phyloP scores from a whole-genome alignment of 768 basidiomycete species.

The Suillus luteus region DNA sequence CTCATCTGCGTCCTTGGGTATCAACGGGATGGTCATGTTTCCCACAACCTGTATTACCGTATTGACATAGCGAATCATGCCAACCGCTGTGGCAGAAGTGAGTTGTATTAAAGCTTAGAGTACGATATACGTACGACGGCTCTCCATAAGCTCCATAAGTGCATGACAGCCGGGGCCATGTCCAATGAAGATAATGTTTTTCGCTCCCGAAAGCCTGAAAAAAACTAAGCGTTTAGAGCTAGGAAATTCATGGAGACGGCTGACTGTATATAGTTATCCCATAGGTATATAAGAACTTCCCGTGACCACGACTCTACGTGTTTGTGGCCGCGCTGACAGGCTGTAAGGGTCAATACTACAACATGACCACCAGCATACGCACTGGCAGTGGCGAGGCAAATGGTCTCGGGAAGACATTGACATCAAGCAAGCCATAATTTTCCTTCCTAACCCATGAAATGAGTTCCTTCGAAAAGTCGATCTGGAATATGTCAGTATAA shows the following conservation, averaged over 20 bases:
- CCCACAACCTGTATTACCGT: slow-evolving; percentile 82
- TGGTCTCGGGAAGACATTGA: slow-evolving; percentile 79
- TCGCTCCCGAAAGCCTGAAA: slow-evolving; percentile 67
- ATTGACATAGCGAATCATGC: slow-evolving; percentile 63
- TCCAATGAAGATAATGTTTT: slow-evolving; percentile 78
- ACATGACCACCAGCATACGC: neutral
- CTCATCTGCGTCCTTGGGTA: slow-evolving; percentile 56
- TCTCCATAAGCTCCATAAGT: slow-evolving; percentile 71
- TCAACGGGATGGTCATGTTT: slow-evolving; percentile 52
- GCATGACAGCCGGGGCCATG: slow-evolving; percentile 84
- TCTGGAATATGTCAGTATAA: slow-evolving; percentile 45
- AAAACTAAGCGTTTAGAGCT: slow-evolving; percentile 7
- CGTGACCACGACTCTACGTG: slow-evolving; percentile 25
- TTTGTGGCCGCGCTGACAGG: slow-evolving; percentile 5
- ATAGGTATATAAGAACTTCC: slow-evolving; percentile 78
- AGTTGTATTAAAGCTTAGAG: slow-evolving; percentile 1
- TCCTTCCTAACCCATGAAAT: slow-evolving; percentile 72
- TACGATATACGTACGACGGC: slow-evolving; percentile 55
- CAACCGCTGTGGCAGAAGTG: slow-evolving; percentile 37
- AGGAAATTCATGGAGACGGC: slow-evolving; percentile 28
- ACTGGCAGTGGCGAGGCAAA: slow-evolving; percentile 27
- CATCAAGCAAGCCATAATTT: slow-evolving; percentile 78
- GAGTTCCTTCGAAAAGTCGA: slow-evolving; percentile 82
- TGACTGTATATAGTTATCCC: slow-evolving; percentile 96
- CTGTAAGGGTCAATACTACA: neutral